phyloP scores from a whole-genome alignment of 2,329 filamentous ascomycete species.

The Aspergillus niger region DNA sequence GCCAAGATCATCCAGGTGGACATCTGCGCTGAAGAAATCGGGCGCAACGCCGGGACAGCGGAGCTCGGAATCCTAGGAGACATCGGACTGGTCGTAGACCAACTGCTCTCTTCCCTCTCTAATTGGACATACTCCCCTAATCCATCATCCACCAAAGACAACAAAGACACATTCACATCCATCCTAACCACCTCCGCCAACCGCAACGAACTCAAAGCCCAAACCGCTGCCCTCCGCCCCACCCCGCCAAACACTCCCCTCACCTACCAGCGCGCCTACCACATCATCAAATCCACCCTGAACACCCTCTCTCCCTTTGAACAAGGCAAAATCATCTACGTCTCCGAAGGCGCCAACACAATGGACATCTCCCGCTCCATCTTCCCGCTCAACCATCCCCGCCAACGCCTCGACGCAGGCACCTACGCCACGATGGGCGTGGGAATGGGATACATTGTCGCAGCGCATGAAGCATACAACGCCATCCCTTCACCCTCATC shows the following conservation, averaged over 20 bases:
- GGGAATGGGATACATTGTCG: conserved; percentile 59
- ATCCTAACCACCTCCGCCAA: conserved; percentile 33
- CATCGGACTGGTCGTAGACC: conserved; percentile 51
- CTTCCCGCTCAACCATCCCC: conserved; percentile 57
- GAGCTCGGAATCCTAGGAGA: conserved; percentile 56
- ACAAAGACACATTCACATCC: conserved; percentile 29
- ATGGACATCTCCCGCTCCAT: conserved; percentile 62
- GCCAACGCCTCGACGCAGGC: conserved; percentile 59
- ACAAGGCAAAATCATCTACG: conserved; percentile 55
- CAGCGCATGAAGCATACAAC: conserved; percentile 59
- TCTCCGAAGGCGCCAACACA: conserved; percentile 62
- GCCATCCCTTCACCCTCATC: conserved; percentile 38
- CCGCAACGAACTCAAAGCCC: conserved; percentile 53
- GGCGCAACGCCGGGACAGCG: conserved; percentile 52
- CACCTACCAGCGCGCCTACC: conserved; percentile 55
- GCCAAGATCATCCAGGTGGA: conserved; percentile 60
- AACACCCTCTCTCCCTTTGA: conserved; percentile 49
- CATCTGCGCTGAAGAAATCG: conserved; percentile 56
- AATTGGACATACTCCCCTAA: conserved; percentile 49
- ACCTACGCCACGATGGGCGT: conserved; percentile 64
- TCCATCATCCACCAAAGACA: conserved; percentile 9
- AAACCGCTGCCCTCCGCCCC: conserved; percentile 43
- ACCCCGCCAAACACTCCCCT: conserved; percentile 43
- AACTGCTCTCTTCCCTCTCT: conserved; percentile 46
- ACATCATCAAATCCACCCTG: conserved; percentile 54